phyloP scores from a whole-genome alignment of 352 stramenopile genomes.

The Globisporangium acanthophoron region DNA sequence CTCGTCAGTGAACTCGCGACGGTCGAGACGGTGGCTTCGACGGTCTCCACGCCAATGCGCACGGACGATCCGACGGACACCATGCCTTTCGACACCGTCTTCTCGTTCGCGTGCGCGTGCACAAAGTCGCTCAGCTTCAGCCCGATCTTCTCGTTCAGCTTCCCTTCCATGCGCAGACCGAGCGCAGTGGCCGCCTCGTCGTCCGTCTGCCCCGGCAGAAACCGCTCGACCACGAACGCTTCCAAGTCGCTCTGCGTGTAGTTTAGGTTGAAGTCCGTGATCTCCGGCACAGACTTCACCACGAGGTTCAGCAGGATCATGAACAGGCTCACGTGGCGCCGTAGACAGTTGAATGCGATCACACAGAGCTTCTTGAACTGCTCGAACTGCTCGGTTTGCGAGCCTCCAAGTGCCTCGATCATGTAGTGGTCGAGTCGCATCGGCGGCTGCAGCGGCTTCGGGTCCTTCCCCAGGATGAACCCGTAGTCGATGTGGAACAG shows the following conservation, averaged over 20 bases:
- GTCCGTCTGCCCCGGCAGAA: constrained; percentile 74
- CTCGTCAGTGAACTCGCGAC: constrained; percentile 73
- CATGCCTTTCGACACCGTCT: constrained; percentile 81
- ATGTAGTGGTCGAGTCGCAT: constrained; percentile 96
- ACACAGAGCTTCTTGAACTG: constrained; percentile 87
- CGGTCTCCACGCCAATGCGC: constrained; percentile 73
- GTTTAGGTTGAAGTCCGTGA: constrained; percentile 82
- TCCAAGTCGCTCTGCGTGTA: constrained; percentile 84
- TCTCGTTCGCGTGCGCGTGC: constrained; percentile 80
- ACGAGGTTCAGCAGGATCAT: constrained; percentile 85
- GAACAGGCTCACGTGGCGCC: constrained; percentile 79
- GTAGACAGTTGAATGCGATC: constrained; percentile 84
- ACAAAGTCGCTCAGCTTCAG: constrained; percentile 86
- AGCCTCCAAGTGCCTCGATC: constrained; percentile 80
- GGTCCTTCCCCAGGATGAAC: constrained; percentile 98
- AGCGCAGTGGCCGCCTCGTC: constrained; percentile 76
- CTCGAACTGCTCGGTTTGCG: constrained; percentile 73
- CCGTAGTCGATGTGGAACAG: constrained; percentile 99
- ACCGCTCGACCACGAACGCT: constrained; percentile 79
- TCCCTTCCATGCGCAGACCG: constrained; percentile 82
- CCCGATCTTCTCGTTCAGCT: constrained; percentile 83
- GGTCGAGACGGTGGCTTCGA: constrained; percentile 68
- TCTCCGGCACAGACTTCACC: constrained; percentile 76
- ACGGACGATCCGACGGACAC: constrained; percentile 71
- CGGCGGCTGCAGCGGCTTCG: constrained; percentile 96